phyloP scores from a whole-genome alignment of 192 early-diverging fungal genomes.

The Phycomyces nitens region DNA sequence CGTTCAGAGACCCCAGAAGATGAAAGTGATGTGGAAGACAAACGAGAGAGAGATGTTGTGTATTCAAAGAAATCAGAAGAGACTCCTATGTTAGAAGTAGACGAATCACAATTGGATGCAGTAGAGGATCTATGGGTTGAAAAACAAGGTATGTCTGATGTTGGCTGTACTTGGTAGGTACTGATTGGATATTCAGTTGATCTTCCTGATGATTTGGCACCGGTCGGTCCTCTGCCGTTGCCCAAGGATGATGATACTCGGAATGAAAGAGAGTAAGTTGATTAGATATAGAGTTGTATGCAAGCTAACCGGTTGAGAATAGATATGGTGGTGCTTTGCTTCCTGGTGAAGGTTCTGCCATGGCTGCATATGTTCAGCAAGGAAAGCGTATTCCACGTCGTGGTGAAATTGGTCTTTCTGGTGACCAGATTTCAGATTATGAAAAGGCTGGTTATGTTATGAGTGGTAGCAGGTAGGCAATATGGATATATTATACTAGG shows the following conservation, averaged over 20 bases:
- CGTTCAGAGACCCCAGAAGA: conserved; percentile 19
- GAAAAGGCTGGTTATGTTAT: conserved; percentile 93
- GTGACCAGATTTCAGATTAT: conserved; percentile 77
- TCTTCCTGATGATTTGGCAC: conserved; percentile 56
- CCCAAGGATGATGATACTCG: conserved; percentile 52
- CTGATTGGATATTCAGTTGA: conserved; percentile 33
- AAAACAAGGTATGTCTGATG: conserved; percentile 39
- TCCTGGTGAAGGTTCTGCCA: conserved; percentile 88
- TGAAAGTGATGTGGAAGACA: conserved; percentile 9
- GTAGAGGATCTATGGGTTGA: conserved; percentile 59
- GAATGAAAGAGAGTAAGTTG: conserved; percentile 55
- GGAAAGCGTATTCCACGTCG: conserved; percentile 95
- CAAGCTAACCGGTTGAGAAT: conserved; percentile 3
- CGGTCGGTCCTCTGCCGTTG: conserved; percentile 67
- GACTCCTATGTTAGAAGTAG: conserved; percentile 21
- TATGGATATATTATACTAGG: neutral
- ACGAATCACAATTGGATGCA: conserved; percentile 34
- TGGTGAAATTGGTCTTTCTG: conserved; percentile 93
- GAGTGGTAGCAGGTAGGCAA: conserved; percentile 79
- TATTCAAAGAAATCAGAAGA: neutral
- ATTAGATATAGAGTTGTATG: conserved; percentile 5
- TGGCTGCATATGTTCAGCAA: conserved; percentile 84
- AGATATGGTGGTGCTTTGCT: conserved; percentile 79
- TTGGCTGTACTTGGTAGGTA: too few relatives aligned
- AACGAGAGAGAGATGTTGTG: conserved; percentile 1